Percentiles rank a stretch among this genome's conserved stretches.
phyloP scores from a whole-genome alignment of 306 rosid species.

The Rubus parviflorus region DNA sequence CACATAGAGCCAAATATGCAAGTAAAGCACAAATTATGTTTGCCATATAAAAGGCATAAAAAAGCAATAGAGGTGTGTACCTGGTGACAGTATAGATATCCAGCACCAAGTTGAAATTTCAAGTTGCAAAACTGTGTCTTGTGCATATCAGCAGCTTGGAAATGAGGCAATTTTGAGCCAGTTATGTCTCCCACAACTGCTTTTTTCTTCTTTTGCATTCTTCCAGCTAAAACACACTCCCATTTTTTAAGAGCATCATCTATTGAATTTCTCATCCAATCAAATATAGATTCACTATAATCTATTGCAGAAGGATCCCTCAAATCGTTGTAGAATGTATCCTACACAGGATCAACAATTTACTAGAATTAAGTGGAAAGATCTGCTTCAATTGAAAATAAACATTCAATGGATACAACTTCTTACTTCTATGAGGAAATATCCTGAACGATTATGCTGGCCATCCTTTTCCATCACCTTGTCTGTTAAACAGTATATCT shows the following conservation, averaged over 20 bases:
- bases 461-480: conserved; percentile 75
- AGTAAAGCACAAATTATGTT: not conserved
- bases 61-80: conserved; percentile 33
- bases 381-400: conserved; percentile 26
- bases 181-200: conserved; percentile 58
- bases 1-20: conserved; percentile 6
- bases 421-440: conserved; percentile 81
- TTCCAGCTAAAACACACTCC: conserved; percentile 70
- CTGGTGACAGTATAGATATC: conserved; percentile 93
- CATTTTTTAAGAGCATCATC: conserved; percentile 72
- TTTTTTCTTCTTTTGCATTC: conserved; percentile 59
- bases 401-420: conserved; percentile 11
- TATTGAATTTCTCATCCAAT: conserved; percentile 72
- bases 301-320: conserved; percentile 78
- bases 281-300: conserved; percentile 66
- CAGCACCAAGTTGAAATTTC: conserved; percentile 75
- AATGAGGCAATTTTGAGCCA: conserved; percentile 51
- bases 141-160: conserved; percentile 64
- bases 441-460: conserved; percentile 74
- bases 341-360: conserved; percentile 43
- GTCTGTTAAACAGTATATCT: conserved; percentile 71
- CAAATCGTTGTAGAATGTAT: conserved; percentile 78
- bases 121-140: conserved; percentile 61
- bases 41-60: conserved; percentile 5
- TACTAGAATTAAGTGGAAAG: conserved; percentile 18